These are phyloP conservation scores for Xeromyces bisporus DNA, from an alignment of 495 filamentous ascomycete species.

Conservation along the genomic window DNA sequence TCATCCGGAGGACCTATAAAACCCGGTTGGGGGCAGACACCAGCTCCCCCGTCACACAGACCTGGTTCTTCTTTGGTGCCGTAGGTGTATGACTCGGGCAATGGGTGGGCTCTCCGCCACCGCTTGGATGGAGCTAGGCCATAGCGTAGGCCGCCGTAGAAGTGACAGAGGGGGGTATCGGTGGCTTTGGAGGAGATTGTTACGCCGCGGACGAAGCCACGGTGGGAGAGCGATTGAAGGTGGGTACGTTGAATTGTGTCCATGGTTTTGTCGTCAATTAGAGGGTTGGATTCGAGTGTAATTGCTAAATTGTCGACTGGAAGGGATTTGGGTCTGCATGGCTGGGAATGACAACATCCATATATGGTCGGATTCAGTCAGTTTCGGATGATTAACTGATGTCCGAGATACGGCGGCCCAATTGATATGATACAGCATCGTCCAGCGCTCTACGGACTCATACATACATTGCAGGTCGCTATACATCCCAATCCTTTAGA, in stretches of 20 bases:
- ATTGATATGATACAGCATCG: too few species aligned
- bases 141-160: constrained; percentile 29
- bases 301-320: too few species aligned
- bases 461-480: too few species aligned
- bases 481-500: too few species aligned
- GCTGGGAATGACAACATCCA: too few species aligned
- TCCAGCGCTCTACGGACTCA: too few species aligned
- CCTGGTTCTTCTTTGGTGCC: constrained; percentile 17
- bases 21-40: constrained; percentile 22
- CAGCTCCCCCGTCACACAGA: constrained; percentile 12
- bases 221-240: constrained; percentile 15
- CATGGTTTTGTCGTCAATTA: too few species aligned
- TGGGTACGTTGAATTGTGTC: constrained; percentile 13
- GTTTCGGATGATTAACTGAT: too few species aligned
- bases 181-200: constrained; percentile 12
- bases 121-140: constrained; percentile 19
- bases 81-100: constrained; percentile 19
- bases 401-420: too few species aligned
- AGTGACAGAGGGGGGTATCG: constrained; percentile 18
- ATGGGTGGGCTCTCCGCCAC: constrained; percentile 19
- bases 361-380: too few species aligned
- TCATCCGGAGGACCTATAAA: constrained; percentile 11
- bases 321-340: too few species aligned
- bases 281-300: too few species aligned
- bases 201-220: constrained; percentile 21